Base-by-base conservation (phyloP, 176 grass and related monocot genomes). In the Poa annua region DNA sequence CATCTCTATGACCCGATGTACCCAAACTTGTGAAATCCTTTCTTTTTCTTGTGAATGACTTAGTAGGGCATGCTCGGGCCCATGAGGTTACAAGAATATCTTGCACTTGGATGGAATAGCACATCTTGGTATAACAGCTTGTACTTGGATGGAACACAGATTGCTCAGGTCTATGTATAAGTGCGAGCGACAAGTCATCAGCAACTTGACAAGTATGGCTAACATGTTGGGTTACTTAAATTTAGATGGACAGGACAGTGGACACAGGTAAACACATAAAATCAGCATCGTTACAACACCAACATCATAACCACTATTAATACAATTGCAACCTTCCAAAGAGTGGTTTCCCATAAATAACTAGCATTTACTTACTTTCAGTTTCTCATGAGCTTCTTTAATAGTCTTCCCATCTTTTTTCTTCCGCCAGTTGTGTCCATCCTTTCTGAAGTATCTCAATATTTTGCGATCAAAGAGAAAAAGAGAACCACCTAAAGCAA, bases 361-460 rank as follows among this genome's bases (percentile, higher is more conserved):
- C 29, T 29, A 29, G 68, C 26, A 55, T 77, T 81, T 41, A 38
- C 89, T 91, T 24, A 88, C 88, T 91, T 96, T 96, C 35, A 96
- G 84, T 81, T 92, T 96, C 78, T 96, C 93, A 35, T 96, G 93
- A 68, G 93, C 93, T 93, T 96, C 93, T 75, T 93, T 96, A 38
- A 96, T 84, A 67, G 93, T 96, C 53, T 91, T 96, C 71, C 91
- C 93, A 73, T 96, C 93, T 62, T 93, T 93, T 68, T 93, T 96
- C 88, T 96, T 93, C 72, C 88, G 93, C 93, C 93, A 96, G 80
- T 85, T 96, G 68, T 96, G 93, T 34, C 91, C 91, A 80, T 96
- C 93, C 84, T 90, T 96, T 80, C 93, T 88, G 60, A 96, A 96
- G 88, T 96, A 96, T 85, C 93, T 93, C 80, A 96, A 83, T 66